phyloP scores from a whole-genome alignment of 768 basidiomycete species.

The Lactarius tabidus region DNA sequence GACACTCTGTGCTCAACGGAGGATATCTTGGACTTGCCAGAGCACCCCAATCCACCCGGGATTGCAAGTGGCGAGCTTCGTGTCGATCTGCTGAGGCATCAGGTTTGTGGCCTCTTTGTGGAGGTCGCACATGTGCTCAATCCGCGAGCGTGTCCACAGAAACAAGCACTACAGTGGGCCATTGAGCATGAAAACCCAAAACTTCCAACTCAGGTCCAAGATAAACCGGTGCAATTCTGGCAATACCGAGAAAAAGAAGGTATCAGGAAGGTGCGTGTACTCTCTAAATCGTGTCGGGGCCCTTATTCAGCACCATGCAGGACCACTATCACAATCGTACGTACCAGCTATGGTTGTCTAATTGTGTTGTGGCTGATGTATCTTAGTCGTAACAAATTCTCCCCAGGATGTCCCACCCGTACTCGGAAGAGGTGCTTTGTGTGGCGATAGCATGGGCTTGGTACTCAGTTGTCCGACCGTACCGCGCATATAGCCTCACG shows the following conservation, averaged over 20 bases:
- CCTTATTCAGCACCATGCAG: conserved; percentile 31
- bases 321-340: conserved; percentile 66
- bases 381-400: conserved; percentile 72
- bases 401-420: conserved; percentile 60
- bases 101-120: conserved; percentile 42
- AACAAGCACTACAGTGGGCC: conserved; percentile 84
- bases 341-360: conserved; percentile 25
- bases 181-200: conserved; percentile 73
- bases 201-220: conserved; percentile 60
- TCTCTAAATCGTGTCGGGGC: neutral
- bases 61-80: conserved; percentile 58
- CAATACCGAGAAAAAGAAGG: conserved; percentile 54
- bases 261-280: conserved; percentile 43
- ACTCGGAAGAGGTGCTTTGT: conserved; percentile 81
- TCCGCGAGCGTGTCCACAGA: conserved; percentile 39
- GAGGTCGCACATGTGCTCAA: neutral
- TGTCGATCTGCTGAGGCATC: conserved; percentile 78
- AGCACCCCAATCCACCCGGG: conserved; percentile 70
- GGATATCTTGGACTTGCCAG: conserved; percentile 69
- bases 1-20: conserved; percentile 64
- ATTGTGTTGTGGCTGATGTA: neutral
- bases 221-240: conserved; percentile 89
- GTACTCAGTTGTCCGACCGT: conserved; percentile 34
- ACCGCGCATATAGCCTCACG: conserved; percentile 13
- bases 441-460: conserved; percentile 87